Evolutionary conservation across 306 rosid genomes (phyloP).

Genomic region (Prunus mume): DNA sequence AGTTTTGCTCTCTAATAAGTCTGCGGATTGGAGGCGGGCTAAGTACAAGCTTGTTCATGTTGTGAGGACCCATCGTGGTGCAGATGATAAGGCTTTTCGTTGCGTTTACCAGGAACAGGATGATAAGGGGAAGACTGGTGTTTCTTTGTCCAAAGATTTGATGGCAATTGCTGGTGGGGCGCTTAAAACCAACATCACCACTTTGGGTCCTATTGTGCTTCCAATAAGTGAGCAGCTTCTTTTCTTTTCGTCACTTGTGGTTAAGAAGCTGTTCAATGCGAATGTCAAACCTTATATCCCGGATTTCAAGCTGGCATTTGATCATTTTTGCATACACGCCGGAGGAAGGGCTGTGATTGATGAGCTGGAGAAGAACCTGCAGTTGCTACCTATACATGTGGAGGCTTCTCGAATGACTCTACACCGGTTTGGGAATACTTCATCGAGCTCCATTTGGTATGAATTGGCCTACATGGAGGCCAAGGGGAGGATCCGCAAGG

Average conservation of each 20-base stretch:
- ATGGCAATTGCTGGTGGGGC: conserved; percentile 82
- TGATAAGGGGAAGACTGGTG: conserved; percentile 65
- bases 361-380: conserved; percentile 77
- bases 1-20: conserved; percentile 52
- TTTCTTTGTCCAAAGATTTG: conserved; percentile 69
- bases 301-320: conserved; percentile 70
- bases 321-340: conserved; percentile 82
- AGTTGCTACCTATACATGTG: conserved; percentile 55
- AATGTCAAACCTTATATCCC: conserved; percentile 70
- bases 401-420: conserved; percentile 88
- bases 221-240: conserved; percentile 81
- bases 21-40: conserved; percentile 46
- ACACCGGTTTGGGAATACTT: conserved; percentile 78
- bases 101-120: conserved; percentile 79
- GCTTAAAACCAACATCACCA: conserved; percentile 67
- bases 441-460: conserved; percentile 84
- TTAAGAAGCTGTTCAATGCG: conserved; percentile 51
- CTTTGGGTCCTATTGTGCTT: conserved; percentile 71
- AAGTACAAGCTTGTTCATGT: conserved; percentile 65
- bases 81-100: conserved; percentile 67
- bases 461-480: conserved; percentile 73
- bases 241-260: conserved; percentile 51
- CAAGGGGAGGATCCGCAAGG: conserved; percentile 61
- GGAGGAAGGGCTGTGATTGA: conserved; percentile 83
- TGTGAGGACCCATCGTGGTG: conserved; percentile 70